These are phyloP conservation scores for Chaetomium fimeti DNA, from an alignment of 495 filamentous ascomycete species.

Conservation along the genomic window DNA sequence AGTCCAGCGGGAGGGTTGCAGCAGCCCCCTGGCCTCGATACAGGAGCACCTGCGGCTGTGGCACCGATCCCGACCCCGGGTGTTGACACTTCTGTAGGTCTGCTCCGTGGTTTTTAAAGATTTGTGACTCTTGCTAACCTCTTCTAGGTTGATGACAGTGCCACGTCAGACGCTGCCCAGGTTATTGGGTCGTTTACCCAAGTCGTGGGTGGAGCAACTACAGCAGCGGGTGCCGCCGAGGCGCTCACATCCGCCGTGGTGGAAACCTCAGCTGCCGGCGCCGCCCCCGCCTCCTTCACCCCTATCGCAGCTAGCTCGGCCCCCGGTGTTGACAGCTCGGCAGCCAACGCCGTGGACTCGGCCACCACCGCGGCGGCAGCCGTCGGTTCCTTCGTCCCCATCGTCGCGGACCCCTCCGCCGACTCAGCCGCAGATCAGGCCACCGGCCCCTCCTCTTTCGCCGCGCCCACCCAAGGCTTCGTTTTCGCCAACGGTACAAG, in stretches of 20 bases:
- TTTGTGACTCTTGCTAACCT: neutral
- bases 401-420: neutral
- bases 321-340: neutral
- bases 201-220: constrained; percentile 1
- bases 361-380: neutral
- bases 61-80: constrained; percentile 20
- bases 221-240: neutral
- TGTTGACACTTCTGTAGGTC: constrained; percentile 25
- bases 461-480: constrained; percentile 5
- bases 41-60: constrained; percentile 3
- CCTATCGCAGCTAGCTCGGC: neutral
- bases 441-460: constrained; percentile 8
- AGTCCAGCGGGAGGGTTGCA: constrained; percentile 9
- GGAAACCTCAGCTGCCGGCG: neutral
- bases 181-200: constrained; percentile 19
- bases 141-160: neutral
- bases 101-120: neutral
- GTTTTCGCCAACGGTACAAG: constrained; percentile 15
- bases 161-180: neutral
- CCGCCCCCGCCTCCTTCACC: constrained; percentile 3
- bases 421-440: neutral
- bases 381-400: constrained; percentile 8
- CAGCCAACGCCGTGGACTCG: neutral
- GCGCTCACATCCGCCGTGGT: neutral
- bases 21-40: constrained; percentile 16